A percentile compares a stretch with the other conserved stretches of the same genome.
phyloP scores from a whole-genome alignment of 805 yeast species.

The Metschnikowia drakensbergensis region DNA sequence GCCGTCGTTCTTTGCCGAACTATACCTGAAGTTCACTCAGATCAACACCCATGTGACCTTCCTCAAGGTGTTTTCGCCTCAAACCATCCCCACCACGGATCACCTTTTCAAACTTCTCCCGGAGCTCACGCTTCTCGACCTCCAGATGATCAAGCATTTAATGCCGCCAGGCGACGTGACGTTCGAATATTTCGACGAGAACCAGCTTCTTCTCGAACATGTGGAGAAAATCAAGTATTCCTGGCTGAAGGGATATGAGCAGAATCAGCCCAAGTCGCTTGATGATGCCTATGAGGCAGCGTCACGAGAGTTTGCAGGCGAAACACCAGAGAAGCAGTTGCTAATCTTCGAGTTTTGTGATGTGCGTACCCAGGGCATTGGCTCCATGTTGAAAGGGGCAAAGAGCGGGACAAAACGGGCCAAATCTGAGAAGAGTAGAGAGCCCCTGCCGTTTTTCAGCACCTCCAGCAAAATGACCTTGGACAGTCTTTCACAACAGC shows the following conservation, averaged over 20 bases:
- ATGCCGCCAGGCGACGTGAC: conserved; percentile 68
- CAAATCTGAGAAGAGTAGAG: neutral
- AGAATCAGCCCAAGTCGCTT: conserved; percentile 25
- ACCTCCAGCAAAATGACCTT: conserved; percentile 42
- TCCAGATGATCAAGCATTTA: conserved; percentile 58
- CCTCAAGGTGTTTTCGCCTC: conserved; percentile 20
- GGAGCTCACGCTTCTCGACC: conserved; percentile 45
- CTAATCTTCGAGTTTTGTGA: conserved; percentile 77
- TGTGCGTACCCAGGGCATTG: conserved; percentile 51
- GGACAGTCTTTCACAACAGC: conserved; percentile 51
- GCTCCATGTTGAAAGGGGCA: conserved; percentile 22
- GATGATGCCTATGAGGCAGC: conserved; percentile 58
- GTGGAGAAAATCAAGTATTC: conserved; percentile 42
- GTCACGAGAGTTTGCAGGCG: conserved; percentile 44
- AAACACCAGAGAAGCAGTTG: conserved; percentile 48
- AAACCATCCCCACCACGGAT: conserved; percentile 26
- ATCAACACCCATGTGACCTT: conserved; percentile 38
- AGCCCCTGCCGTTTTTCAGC: conserved; percentile 21
- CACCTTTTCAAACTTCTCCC: conserved; percentile 30
- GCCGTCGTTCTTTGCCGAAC: conserved; percentile 11
- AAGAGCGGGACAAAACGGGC: conserved; percentile 9
- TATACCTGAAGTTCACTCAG: conserved; percentile 13
- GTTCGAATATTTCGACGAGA: conserved; percentile 72
- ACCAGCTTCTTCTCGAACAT: conserved; percentile 48
- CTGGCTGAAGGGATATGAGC: conserved; percentile 33